phyloP scores from a whole-genome alignment of 1,284 basidiomycete genomes.

The Trametes sp. region DNA sequence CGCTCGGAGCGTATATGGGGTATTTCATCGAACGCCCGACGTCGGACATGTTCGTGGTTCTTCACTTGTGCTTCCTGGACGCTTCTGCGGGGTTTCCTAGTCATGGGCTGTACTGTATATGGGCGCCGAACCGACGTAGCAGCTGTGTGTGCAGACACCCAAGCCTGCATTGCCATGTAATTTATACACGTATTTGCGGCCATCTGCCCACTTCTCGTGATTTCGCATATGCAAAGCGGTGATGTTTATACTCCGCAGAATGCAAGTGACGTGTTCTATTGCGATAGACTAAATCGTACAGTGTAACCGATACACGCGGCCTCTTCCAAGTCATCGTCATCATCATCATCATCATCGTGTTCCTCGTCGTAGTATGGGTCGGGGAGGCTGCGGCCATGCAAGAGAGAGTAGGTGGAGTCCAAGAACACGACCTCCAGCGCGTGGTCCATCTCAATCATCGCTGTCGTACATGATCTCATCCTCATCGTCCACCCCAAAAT shows the following conservation, averaged over 20 bases:
- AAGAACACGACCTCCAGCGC: constrained; percentile 1
- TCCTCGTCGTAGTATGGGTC: background rate
- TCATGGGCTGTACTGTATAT: constrained; percentile 1
- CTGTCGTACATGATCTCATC: constrained; percentile 81
- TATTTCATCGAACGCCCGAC: too few relatives aligned
- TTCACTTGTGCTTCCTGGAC: background rate
- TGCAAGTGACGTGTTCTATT: constrained; percentile 26
- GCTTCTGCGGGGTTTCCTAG: background rate
- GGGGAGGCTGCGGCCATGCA: constrained; percentile 7
- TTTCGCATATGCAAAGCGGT: too few relatives aligned
- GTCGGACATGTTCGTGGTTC: background rate
- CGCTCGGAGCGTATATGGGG: too few relatives aligned
- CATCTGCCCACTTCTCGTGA: too few relatives aligned
- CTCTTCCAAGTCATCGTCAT: background rate
- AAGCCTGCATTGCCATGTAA: constrained; percentile 1
- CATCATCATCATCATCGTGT: background rate
- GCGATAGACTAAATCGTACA: constrained; percentile 17
- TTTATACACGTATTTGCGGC: constrained; percentile 16
- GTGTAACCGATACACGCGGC: constrained; percentile 3
- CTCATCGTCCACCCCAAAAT: constrained; percentile 78
- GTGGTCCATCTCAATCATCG: constrained; percentile 59
- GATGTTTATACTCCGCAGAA: background rate
- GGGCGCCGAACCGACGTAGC: background rate
- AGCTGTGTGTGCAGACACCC: background rate
- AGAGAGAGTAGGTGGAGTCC: constrained; percentile 4